Evolutionary conservation across 805 yeast genomes (phyloP).

Genomic region (Saccharomycopsis malanga): DNA sequence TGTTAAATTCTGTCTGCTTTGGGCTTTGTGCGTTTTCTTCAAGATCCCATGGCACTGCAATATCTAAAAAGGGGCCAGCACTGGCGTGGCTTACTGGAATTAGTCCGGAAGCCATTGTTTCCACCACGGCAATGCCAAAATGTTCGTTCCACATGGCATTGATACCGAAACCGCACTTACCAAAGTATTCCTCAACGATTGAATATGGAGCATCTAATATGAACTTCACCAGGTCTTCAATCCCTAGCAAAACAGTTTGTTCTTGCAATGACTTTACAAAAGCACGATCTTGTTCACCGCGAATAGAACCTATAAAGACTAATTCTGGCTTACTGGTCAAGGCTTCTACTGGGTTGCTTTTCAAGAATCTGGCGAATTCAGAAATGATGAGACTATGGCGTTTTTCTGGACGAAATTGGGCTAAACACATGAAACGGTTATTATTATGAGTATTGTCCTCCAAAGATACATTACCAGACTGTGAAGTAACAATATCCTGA

Average conservation of each 20-base stretch:
- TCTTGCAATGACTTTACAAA: conserved; percentile 45
- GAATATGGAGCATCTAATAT: conserved; percentile 69
- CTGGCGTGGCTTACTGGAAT: conserved; percentile 90
- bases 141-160: conserved; percentile 99
- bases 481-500: conserved; percentile 18
- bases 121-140: conserved; percentile 96
- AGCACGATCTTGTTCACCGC: conserved; percentile 57
- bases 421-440: conserved; percentile 52
- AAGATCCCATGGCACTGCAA: conserved; percentile 53
- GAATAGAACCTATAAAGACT: conserved; percentile 76
- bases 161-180: conserved; percentile 62
- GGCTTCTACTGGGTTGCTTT: conserved; percentile 11
- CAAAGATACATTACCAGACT: not conserved
- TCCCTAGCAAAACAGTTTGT: conserved; percentile 36
- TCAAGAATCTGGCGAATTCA: conserved; percentile 54
- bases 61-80: conserved; percentile 91
- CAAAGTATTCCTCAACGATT: conserved; percentile 47
- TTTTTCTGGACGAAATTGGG: conserved; percentile 95
- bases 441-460: conserved; percentile 27
- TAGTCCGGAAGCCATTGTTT: conserved; percentile 77
- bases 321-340: conserved; percentile 38
- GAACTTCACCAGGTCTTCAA: conserved; percentile 43
- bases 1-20: conserved; percentile 33
- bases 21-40: conserved; percentile 25
- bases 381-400: conserved; percentile 66